Evolutionary conservation across 768 basidiomycete species (phyloP), one percentile per base, ranked within the genome.

Genomic region (Galerina marginata): DNA sequence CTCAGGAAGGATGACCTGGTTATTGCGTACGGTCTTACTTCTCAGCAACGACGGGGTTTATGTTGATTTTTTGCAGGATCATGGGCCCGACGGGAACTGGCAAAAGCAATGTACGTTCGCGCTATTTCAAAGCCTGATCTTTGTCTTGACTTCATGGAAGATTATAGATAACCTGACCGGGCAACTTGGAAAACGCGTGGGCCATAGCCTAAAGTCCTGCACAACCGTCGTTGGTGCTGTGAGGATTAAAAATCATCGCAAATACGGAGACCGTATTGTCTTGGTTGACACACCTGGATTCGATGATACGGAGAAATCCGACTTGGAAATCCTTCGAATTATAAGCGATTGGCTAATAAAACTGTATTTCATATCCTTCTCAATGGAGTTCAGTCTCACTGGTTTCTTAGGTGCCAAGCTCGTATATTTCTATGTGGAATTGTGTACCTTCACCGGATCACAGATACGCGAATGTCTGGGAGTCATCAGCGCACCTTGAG

Each of bases 361-460:
- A 1, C 25, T 38, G 54, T 56, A 37, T n/a, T 25, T 56, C n/a
- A 6, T 6, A 14, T 23, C 16, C 20, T 53, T 48, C 4, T 39
- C 33, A 54, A 14, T 33, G n/a, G n/a, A n/a, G 36, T 51, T 50
- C 16, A 26, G 10, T 14, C 16, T 16, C 9, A n/a, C 29, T 33
- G 7, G 29, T 23, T 10, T 12, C 37, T n/a, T 15, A 58, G 48
- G 16, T 45, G 39, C 50, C 7, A 38, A 16, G 52, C 56, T 26
- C 44, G 56, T 15, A 29, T 64, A 9, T 62, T 56, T 15, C 55
- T 69, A 4, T 45, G 58, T 6, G 80, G 81, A 4, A 70, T 82
- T 66, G 69, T 82, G 20, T 82, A 81, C 62, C 70, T 81, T 65
- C 78, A 81, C 61, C 73, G 77, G 37, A 81, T 81, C 61, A 64